Base-by-base conservation (phyloP, 805 yeast genomes). In the Brettanomyces bruxellensis region DNA sequence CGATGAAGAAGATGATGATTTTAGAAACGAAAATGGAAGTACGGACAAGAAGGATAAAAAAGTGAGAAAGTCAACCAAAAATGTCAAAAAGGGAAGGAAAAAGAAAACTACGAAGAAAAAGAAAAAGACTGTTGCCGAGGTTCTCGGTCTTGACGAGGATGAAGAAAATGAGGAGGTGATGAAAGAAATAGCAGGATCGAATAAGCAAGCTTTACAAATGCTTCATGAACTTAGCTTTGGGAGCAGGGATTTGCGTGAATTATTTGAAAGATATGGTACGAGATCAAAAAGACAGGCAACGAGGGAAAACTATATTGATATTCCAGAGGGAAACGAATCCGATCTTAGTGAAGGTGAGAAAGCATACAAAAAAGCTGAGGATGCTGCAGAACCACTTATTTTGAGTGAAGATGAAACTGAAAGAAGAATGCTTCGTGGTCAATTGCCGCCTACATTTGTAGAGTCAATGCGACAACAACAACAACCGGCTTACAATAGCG, bases 351-450 rank as follows among this genome's bases (percentile, higher is more conserved):
- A n/a, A 36, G 40, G 36, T 22, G 35, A n/a, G 34, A 36, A 24
- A n/a, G 45, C 45, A 4, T 45, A 47, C 23, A 40, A 47, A 25
- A 36, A 41, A 6, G 47, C 50, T 9, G 44, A 35, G 14, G 45
- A 38, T 13, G 13, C 39, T 18, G 41, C 43, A 24, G 45, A 40
- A n/a, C 28, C 42, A 35, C 5, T 46, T n/a, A 46, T 46, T 34
- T 41, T 49, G 40, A 46, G 43, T 44, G 44, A 34, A 5, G 49
- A 44, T 44, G 49, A 47, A 36, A 44, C 38, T 14, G 42, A 30
- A n/a, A 36, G 43, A 12, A 22, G 44, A 13, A 45, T 45, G 23
- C 39, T 47, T 13, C 13, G 34, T 9, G 49, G 49, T 13, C 28
- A 40, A 14, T 40, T 47, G 36, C 41, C 44, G 4, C 25, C 13